These are phyloP conservation scores for Pleurotus ostreatus DNA, from an alignment of 768 basidiomycete genomes.

Conservation along the genomic window DNA sequence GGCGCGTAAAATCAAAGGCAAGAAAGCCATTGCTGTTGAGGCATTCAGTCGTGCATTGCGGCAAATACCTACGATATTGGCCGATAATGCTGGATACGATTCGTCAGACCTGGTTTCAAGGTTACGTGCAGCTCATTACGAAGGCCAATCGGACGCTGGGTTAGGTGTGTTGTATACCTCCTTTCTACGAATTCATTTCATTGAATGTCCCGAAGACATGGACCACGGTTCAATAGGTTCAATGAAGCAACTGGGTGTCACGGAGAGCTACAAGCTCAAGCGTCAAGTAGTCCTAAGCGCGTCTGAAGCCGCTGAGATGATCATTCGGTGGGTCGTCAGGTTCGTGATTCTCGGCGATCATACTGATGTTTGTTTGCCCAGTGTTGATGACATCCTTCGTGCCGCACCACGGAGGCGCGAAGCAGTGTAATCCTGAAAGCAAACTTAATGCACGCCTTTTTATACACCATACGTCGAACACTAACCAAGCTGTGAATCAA, in stretches of 20 bases:
- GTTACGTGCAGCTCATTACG: slow-evolving; percentile 91
- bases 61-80: slow-evolving; percentile 94
- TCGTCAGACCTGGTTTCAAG: slow-evolving; percentile 92
- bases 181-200: neutral
- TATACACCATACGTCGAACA: too few relatives aligned
- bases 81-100: slow-evolving; percentile 97
- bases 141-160: slow-evolving; percentile 81
- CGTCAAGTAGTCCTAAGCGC: slow-evolving; percentile 92
- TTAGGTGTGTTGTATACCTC: slow-evolving; percentile 52
- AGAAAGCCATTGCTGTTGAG: slow-evolving; percentile 94
- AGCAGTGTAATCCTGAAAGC: slow-evolving; percentile 44
- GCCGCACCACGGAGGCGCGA: slow-evolving; percentile 85
- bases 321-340: slow-evolving; percentile 64
- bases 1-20: slow-evolving; percentile 80
- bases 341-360: neutral
- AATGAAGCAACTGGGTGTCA: slow-evolving; percentile 85
- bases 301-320: slow-evolving; percentile 98
- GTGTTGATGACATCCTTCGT: slow-evolving; percentile 90
- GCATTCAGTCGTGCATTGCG: slow-evolving; percentile 85
- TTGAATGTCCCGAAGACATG: slow-evolving; percentile 61
- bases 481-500: too few relatives aligned
- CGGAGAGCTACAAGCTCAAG: slow-evolving; percentile 97
- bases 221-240: slow-evolving; percentile 78
- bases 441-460: too few relatives aligned
- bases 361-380: slow-evolving; percentile 23